Evolutionary conservation across 2,329 filamentous ascomycete genomes (phyloP).

Genomic region (Cryoendolithus antarcticus): DNA sequence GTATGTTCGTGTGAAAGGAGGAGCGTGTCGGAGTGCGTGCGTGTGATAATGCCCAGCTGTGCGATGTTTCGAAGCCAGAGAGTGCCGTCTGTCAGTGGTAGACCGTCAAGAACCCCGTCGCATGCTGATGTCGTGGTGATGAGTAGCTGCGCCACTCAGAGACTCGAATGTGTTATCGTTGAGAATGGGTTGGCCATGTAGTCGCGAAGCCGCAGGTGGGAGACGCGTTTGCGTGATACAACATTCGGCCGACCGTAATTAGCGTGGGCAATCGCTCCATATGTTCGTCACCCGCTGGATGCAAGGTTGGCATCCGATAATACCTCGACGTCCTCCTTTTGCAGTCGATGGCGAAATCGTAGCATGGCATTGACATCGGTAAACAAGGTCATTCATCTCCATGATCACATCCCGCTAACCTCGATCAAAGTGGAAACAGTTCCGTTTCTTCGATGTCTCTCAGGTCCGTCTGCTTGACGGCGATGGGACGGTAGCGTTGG

Average conservation of each 20-base stretch:
- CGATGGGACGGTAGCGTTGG: conserved; percentile 46
- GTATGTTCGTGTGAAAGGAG: conserved; percentile 13
- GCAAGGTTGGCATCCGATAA: too few species aligned
- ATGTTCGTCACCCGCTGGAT: too few species aligned
- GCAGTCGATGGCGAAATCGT: conserved; percentile 15
- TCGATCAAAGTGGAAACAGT: conserved; percentile 79
- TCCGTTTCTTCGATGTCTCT: conserved; percentile 97
- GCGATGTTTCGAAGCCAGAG: neutral
- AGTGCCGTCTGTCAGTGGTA: too few species aligned
- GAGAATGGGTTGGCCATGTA: too few species aligned
- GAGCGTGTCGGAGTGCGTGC: neutral
- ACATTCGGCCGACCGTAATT: too few species aligned
- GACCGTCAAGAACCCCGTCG: too few species aligned
- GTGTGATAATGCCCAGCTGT: conserved; percentile 1
- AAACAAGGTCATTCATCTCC: neutral
- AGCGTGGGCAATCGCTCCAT: too few species aligned
- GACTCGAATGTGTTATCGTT: neutral
- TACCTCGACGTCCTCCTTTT: too few species aligned
- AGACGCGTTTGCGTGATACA: too few species aligned
- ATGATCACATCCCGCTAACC: too few species aligned
- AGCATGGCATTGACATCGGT: conserved; percentile 24
- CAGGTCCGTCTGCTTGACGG: conserved; percentile 69
- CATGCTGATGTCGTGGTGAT: neutral
- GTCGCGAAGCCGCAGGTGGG: too few species aligned
- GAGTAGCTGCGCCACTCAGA: neutral